Evolutionary conservation across 768 basidiomycete species (phyloP).

Genomic region (Fistulinella prunicolor): DNA sequence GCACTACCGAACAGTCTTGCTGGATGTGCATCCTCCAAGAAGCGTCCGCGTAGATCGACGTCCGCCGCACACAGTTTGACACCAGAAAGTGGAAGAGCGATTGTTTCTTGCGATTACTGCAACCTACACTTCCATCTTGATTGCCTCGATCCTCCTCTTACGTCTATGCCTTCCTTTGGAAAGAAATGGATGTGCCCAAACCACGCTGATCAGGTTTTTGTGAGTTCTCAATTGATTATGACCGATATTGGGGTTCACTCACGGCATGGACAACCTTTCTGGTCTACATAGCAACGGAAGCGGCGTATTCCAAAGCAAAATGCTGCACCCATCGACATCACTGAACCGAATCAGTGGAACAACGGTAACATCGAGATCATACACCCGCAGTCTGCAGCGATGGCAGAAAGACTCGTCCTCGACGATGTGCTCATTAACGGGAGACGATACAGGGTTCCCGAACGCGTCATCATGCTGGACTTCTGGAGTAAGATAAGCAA

Average conservation of each 20-base stretch:
- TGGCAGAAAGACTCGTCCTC: conserved; percentile 50
- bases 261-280: conserved; percentile 3
- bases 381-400: conserved; percentile 54
- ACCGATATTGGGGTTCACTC: background rate
- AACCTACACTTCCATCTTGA: conserved; percentile 95
- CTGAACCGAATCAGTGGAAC: conserved; percentile 71
- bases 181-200: conserved; percentile 99
- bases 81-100: conserved; percentile 63
- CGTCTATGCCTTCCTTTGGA: conserved; percentile 77
- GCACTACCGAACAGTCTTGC: conserved; percentile 58
- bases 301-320: conserved; percentile 75
- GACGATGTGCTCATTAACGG: conserved; percentile 89
- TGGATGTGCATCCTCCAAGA: conserved; percentile 51
- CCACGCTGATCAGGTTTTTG: conserved; percentile 84
- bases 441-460: conserved; percentile 89
- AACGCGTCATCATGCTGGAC: conserved; percentile 86
- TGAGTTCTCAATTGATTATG: conserved; percentile 40
- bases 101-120: conserved; percentile 95
- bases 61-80: conserved; percentile 35
- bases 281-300: conserved; percentile 60
- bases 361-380: conserved; percentile 92
- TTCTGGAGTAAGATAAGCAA: conserved; percentile 86
- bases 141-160: conserved; percentile 88
- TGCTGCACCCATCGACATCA: conserved; percentile 67
- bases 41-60: conserved; percentile 52